These are phyloP conservation scores for Entoloma clypeatum DNA, from an alignment of 1,284 basidiomycete species.

Conservation along the genomic window DNA sequence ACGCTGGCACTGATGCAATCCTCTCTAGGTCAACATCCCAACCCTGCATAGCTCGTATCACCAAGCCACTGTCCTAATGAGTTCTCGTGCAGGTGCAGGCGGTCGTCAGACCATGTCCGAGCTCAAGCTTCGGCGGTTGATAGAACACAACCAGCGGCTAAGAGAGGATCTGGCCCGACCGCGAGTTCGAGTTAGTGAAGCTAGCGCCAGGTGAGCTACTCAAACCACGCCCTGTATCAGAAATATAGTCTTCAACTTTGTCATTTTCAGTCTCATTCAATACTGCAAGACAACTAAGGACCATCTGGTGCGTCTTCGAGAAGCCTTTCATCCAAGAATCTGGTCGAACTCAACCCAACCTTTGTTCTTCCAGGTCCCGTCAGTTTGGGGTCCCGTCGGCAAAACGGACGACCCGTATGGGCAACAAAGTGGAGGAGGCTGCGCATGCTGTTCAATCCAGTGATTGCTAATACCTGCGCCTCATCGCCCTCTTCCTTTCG, in stretches of 20 bases:
- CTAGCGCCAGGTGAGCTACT: slow-evolving; percentile 73
- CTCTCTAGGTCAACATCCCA: slow-evolving; percentile 1
- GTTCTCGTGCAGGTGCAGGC: slow-evolving; percentile 35
- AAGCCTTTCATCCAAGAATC: slow-evolving; percentile 1
- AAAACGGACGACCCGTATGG: slow-evolving; percentile 83
- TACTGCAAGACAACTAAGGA: slow-evolving; percentile 91
- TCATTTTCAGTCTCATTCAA: slow-evolving; percentile 65
- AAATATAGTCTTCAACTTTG: neutral
- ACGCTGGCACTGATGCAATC: slow-evolving; percentile 2
- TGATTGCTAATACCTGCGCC: slow-evolving; percentile 23
- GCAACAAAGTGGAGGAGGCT: slow-evolving; percentile 44
- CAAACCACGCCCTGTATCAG: slow-evolving; percentile 4
- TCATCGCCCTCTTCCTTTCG: slow-evolving; percentile 9
- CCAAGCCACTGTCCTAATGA: slow-evolving; percentile 32
- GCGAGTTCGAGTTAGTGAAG: slow-evolving; percentile 87
- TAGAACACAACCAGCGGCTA: slow-evolving; percentile 91
- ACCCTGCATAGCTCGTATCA: slow-evolving; percentile 10
- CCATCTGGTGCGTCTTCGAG: slow-evolving; percentile 60
- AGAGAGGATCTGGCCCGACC: slow-evolving; percentile 89
- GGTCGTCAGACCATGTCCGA: slow-evolving; percentile 85
- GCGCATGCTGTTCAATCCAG: slow-evolving; percentile 47
- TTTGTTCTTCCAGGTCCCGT: slow-evolving; percentile 62
- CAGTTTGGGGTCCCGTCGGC: slow-evolving; percentile 86
- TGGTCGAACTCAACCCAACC: slow-evolving; percentile 2
- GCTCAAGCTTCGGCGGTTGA: slow-evolving; percentile 89